Evolutionary conservation across 495 filamentous ascomycete genomes (phyloP), one percentile per base, ranked within the genome.

Genomic region (Neurospora terricola): DNA sequence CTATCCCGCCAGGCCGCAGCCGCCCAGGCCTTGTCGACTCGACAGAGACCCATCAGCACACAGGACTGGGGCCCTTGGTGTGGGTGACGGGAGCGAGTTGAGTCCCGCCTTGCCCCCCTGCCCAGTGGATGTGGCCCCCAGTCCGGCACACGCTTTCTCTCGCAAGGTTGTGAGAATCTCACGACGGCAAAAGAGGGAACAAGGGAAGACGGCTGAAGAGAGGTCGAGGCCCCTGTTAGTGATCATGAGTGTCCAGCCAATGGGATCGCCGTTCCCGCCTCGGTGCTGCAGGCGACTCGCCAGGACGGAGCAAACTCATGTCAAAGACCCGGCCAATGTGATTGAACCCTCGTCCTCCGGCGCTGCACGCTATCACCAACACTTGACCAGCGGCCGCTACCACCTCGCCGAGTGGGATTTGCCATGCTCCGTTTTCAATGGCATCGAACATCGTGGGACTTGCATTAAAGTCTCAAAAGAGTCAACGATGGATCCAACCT

Each of bases 241-340:
- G 62, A 75, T 40, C 59, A 66, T 62, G 37, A 5, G 11, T 23
- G 71, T 66, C 27, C 43, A 73, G 72, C 79, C 79, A 81, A 81
- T 81, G 54, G 71, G 70, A 43, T 71, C 16, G 30, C 70, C 62
- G 38, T 75, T 10, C 43, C 77, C 78, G 75, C 76, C 76, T 78
- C 78, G 77, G 71, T 70, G 66, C 75, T 77, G 77, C 75, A 72
- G 75, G 79, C 77, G 78, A 76, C 72, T 78, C 76, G 76, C 79
- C 73, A 69, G 23, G 74, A 71, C 70, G 77, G 73, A 75, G 78
- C 76, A 72, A 74, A 73, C 72, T 68, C 73, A 73, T 71, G 74
- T 72, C 71, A 43, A 71, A 76, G 71, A 76, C 62, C 27, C 72
- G 73, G 73, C 75, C 72, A 76, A 79, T 72, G 38, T 70, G 72